Base-by-base conservation (phyloP, 495 filamentous ascomycete species). In the Entonaema liquescens region DNA sequence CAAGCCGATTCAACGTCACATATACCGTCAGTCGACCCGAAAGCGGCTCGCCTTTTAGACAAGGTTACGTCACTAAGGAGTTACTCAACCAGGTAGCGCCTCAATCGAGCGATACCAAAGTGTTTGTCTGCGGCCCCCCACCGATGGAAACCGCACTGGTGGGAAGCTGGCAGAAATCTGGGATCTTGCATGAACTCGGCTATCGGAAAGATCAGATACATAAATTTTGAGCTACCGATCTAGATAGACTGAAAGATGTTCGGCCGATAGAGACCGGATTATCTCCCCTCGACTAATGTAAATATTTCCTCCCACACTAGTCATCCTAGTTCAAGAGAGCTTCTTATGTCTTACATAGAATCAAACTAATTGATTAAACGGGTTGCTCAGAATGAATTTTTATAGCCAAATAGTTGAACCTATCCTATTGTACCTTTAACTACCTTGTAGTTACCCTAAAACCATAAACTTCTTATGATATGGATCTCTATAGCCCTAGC, bases 91-190 rank as follows among this genome's bases (percentile, higher is more conserved):
- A 82, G 49, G 81, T 86, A 2, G 78, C 85, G 15, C 77, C 80
- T 0, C 62, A 54, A 6, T 74, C 81, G 25, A 67, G 74, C 68
- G 81, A 84, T 62, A 79, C 79, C 3, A 90, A 90, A 73, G 84
- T 92, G 7, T 89, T 92, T 69, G 82, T 92, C 4, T 91, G 89
- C 68, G 90, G 89, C 1, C 88, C 88, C 21, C 87, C 87, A 31
- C 82, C 83, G 2, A 89, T 91, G 88, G 86, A 90, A 76, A 77
- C 78, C 42, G 79, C 86, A 3, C 76, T 91, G 62, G 81, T 83
- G 54, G 88, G 86, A 5, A 77, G 67, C 25, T 69, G 77, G 62
- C 67, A 57, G 21, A 68, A 76, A 13, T 50, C 60, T 9, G 87
- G 86, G 0, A 80, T 88, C 72, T 55, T 89, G 75, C 67, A 70